These are phyloP conservation scores for Colletotrichum sp. DNA, from an alignment of 2,329 filamentous ascomycete species.

Conservation along the genomic window DNA sequence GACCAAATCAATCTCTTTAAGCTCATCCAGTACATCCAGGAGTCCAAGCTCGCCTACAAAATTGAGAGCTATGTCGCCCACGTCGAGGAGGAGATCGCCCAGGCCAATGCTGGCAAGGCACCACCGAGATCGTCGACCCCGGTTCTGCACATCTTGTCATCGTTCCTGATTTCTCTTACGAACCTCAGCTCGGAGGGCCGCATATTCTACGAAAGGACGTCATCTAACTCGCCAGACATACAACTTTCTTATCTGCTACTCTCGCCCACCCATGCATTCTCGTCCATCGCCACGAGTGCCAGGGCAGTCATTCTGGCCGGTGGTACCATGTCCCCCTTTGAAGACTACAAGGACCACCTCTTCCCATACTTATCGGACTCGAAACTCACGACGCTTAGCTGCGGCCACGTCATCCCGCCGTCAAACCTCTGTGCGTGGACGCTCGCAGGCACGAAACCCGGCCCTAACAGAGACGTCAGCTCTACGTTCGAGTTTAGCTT, in stretches of 20 bases:
- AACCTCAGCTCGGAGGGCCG: constrained; percentile 79
- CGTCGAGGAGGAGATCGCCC: constrained; percentile 53
- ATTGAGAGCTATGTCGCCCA: constrained; percentile 85
- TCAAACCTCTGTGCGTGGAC: constrained; percentile 83
- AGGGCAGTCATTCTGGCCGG: constrained; percentile 89
- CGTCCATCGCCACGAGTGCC: constrained; percentile 82
- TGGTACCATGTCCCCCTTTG: constrained; percentile 97
- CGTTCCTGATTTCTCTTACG: constrained; percentile 80
- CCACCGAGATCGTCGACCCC: constrained; percentile 47
- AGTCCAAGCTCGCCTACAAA: constrained; percentile 92
- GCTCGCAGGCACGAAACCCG: constrained; percentile 53
- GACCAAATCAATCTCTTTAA: constrained; percentile 97
- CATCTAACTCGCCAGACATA: constrained; percentile 47
- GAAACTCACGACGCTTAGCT: constrained; percentile 82
- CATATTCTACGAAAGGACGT: constrained; percentile 64
- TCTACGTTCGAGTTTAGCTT: constrained; percentile 86
- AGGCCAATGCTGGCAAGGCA: constrained; percentile 26
- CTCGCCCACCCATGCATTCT: constrained; percentile 90
- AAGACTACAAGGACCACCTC: constrained; percentile 85
- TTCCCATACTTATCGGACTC: constrained; percentile 73
- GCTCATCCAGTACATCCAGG: constrained; percentile 84
- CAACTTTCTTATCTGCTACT: constrained; percentile 85
- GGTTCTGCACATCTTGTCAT: constrained; percentile 59
- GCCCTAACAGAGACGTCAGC: constrained; percentile 28
- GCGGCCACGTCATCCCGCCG: constrained; percentile 89